Conservation (phyloP, 768 basidiomycete genomes). For the Fibroporia radiculosa region DNA sequence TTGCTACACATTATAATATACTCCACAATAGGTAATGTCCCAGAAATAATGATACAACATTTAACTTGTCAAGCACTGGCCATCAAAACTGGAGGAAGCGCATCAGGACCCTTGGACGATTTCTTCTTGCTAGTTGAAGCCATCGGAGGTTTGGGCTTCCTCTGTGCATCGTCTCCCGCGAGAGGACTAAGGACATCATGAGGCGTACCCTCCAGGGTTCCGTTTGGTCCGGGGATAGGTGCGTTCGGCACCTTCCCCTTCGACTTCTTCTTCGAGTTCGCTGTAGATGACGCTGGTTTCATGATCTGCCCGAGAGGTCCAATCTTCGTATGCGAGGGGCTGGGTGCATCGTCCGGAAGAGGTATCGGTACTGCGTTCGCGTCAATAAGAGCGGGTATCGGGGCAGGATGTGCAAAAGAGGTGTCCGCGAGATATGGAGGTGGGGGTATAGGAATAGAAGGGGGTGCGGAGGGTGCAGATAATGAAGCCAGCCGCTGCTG, state of each 20-base stretch:
- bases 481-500: constrained; percentile 44
- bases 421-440: constrained; percentile 15
- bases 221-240: constrained; percentile 1
- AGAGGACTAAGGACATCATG: constrained; percentile 3
- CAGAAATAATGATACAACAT: background rate
- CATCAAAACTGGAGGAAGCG: constrained; percentile 23
- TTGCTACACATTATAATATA: background rate
- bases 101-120: constrained; percentile 13
- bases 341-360: constrained; percentile 61
- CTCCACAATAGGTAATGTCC: background rate
- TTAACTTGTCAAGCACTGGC: constrained; percentile 21
- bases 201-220: constrained; percentile 1
- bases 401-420: constrained; percentile 5
- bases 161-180: constrained; percentile 4
- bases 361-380: constrained; percentile 22
- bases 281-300: constrained; percentile 37
- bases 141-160: constrained; percentile 17
- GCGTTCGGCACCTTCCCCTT: constrained; percentile 21
- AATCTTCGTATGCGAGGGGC: constrained; percentile 55
- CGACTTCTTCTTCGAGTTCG: constrained; percentile 51
- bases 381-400: constrained; percentile 13
- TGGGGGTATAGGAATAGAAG: constrained; percentile 14
- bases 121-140: constrained; percentile 19
- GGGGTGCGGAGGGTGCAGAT: constrained; percentile 19
- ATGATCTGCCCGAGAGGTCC: constrained; percentile 74